A percentile compares a stretch with the other conserved stretches of the same genome.
These are phyloP conservation scores for Eragrostis nindensis DNA, from an alignment of 176 grass and related monocot genomes.

Conservation along the genomic window DNA sequence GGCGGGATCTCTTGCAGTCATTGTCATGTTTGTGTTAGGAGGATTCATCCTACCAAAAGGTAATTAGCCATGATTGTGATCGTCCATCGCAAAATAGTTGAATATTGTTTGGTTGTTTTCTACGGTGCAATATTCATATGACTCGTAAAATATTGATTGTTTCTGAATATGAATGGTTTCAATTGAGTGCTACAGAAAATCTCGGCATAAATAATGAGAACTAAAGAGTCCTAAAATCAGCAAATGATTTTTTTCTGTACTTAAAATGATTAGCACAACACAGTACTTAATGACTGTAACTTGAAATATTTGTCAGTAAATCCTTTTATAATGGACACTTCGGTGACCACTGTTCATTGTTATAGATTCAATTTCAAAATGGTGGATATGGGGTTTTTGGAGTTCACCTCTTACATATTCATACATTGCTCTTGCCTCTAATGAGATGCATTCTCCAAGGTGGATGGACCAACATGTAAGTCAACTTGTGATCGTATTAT, in stretches of 20 bases:
- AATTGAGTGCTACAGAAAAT: neutral
- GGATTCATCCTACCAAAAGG: slow-evolving; percentile 94
- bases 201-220: slow-evolving; percentile 2
- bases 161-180: neutral
- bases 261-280: neutral
- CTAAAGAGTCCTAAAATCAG: slow-evolving; percentile 4
- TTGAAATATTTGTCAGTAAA: too few species aligned
- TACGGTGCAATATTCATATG: neutral
- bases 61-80: slow-evolving; percentile 41
- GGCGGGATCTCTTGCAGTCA: slow-evolving; percentile 74
- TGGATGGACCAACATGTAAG: slow-evolving; percentile 89
- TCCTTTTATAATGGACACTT: slow-evolving; percentile 2
- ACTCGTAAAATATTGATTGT: slow-evolving; percentile 17
- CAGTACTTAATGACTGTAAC: too few species aligned
- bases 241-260: slow-evolving; percentile 1
- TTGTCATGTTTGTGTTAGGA: slow-evolving; percentile 80
- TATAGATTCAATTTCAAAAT: slow-evolving; percentile 82
- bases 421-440: slow-evolving; percentile 75
- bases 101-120: too few species aligned
- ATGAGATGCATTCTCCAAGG: slow-evolving; percentile 90
- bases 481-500: slow-evolving; percentile 17
- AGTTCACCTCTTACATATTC: slow-evolving; percentile 85
- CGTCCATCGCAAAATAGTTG: too few species aligned
- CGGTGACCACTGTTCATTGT: slow-evolving; percentile 3
- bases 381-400: slow-evolving; percentile 95